Conservation (phyloP, 2,329 filamentous ascomycete genomes). For the Metarhizium sp. region DNA sequence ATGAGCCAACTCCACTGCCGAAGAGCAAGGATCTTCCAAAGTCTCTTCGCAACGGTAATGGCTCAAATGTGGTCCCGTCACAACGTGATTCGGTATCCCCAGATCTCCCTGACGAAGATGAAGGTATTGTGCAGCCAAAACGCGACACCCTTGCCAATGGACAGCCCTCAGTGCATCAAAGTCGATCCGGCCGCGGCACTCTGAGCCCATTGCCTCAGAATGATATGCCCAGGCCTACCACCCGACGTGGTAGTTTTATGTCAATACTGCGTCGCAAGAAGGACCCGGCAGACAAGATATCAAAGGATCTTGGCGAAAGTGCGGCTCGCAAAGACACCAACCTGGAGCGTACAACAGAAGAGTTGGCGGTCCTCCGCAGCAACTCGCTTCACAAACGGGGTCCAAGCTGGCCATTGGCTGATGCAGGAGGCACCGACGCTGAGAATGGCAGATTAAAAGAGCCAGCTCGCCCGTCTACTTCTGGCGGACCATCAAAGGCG, state of each 20-base stretch:
- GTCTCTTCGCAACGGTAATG: slow-evolving; percentile 18
- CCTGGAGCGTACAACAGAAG: slow-evolving; percentile 47
- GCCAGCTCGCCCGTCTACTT: slow-evolving; percentile 24
- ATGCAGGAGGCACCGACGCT: slow-evolving; percentile 19
- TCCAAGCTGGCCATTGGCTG: slow-evolving; percentile 24
- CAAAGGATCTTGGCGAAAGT: slow-evolving; percentile 45
- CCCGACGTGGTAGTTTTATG: slow-evolving; percentile 41
- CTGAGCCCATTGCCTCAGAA: slow-evolving; percentile 17
- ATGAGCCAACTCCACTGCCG: slow-evolving; percentile 8
- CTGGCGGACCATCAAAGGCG: slow-evolving; percentile 16
- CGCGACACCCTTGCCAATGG: slow-evolving; percentile 9
- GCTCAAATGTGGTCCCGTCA: not conserved
- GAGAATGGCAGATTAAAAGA: slow-evolving; percentile 16
- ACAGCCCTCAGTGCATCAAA: slow-evolving; percentile 23
- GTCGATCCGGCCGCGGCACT: slow-evolving; percentile 31
- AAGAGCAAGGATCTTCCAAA: slow-evolving; percentile 24
- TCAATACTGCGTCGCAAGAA: slow-evolving; percentile 55
- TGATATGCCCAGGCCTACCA: slow-evolving; percentile 2
- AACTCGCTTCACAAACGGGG: slow-evolving; percentile 21
- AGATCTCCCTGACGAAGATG: slow-evolving; percentile 51
- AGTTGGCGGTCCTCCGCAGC: slow-evolving; percentile 38
- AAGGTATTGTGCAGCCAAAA: slow-evolving; percentile 26
- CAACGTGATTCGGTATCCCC: slow-evolving; percentile 32
- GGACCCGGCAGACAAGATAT: slow-evolving; percentile 40
- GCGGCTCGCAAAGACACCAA: slow-evolving; percentile 53